Evolutionary conservation across 73 alveolate genomes (phyloP).

Genomic region (Paramecium sonneborni): DNA sequence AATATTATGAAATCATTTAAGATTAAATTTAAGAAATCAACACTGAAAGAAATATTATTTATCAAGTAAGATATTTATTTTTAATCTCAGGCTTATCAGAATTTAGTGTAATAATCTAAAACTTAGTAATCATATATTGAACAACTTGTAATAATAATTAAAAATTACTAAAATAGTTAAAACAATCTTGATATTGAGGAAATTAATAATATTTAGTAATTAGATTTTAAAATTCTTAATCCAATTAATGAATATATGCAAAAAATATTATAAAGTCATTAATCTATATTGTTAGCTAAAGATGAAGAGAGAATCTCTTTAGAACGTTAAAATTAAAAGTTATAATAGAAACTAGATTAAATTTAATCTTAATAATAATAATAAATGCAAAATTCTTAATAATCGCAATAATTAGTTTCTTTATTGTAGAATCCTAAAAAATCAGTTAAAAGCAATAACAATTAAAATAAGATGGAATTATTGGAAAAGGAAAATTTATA

Average conservation of each 20-base stretch:
- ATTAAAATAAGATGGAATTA: background rate
- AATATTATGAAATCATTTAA: background rate
- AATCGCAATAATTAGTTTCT: background rate
- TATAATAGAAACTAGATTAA: background rate
- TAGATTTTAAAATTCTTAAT: background rate
- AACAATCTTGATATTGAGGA: background rate
- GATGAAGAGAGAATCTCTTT: background rate
- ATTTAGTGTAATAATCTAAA: background rate
- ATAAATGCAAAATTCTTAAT: background rate
- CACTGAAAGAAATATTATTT: background rate
- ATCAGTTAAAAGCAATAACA: background rate
- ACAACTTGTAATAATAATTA: background rate
- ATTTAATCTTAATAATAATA: background rate
- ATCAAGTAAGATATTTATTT: background rate
- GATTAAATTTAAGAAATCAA: background rate
- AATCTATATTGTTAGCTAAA: background rate
- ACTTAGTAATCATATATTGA: constrained; percentile 3
- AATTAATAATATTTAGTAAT: background rate
- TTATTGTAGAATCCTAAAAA: background rate
- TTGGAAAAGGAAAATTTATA: background rate
- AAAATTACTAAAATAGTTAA: background rate
- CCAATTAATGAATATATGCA: background rate
- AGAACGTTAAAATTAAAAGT: background rate
- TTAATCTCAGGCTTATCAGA: background rate
- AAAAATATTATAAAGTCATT: background rate